Base-by-base conservation (phyloP, 371 early-diverging fungal genomes). In the Circinella minor region DNA sequence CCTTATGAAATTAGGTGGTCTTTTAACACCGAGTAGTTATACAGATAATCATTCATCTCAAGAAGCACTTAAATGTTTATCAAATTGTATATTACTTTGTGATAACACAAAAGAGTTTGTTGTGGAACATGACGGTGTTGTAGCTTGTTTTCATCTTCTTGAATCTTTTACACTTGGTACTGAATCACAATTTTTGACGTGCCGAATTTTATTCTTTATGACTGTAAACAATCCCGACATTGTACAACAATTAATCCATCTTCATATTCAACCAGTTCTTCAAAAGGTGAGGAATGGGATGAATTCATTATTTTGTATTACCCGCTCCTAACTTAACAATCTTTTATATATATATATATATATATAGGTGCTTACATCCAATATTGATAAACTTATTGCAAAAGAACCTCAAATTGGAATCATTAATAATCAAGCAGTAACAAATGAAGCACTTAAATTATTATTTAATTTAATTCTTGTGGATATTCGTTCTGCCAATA, bases 31-130 rank as follows among this genome's bases (percentile, higher is more conserved):
- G 9, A 34, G 17, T 13, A 48, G 55, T 34, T 36, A 54, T 20
- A 47, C 36, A 15, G 84, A 84, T 51, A 79, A 77, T 11, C 18
- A 61, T 6, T 67, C 68, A 3, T 68, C 80, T 18, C 74, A 78
- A 49, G 89, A 89, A 71, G 85, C 88, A 1, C 68, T 89, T 2
- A 90, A 87, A 54, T 89, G 89, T 49, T 77, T 90, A 10, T 84
- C 87, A 0, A 90, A 90, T 59, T 80, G 84, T 20, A 79, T 89
- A 14, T 73, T 85, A 6, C 77, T 90, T 17, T 76, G 84, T 1
- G 80, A 79, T 4, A 47, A 71, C 3, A 80, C 83, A 2, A 84
- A 86, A 54, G 70, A 71, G 0, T 76, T 73, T 43, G 71, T 90
- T 61, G 84, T 87, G 47, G 68, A 82, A 47, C 68, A 78, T 46